These are phyloP conservation scores for Fusarium clavum DNA, from an alignment of 2,329 filamentous ascomycete genomes.

Conservation along the genomic window DNA sequence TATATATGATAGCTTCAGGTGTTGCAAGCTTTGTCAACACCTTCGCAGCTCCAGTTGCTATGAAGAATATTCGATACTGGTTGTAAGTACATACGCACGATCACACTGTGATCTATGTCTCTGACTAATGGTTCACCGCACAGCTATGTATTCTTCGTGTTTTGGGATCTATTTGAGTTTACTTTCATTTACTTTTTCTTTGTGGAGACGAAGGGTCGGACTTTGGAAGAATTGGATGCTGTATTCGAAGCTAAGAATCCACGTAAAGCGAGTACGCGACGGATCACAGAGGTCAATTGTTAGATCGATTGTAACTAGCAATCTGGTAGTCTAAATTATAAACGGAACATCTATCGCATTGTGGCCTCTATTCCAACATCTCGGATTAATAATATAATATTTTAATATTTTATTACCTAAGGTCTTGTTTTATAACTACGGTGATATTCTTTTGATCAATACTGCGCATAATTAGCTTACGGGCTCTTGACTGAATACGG, in stretches of 20 bases:
- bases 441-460: accelerated
- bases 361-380: no score
- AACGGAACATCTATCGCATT: not conserved
- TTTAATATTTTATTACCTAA: not conserved
- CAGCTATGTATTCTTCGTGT: slow-evolving; percentile 19
- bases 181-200: slow-evolving; percentile 10
- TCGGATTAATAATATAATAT: no score
- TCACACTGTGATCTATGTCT: accelerated
- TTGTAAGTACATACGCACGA: not conserved
- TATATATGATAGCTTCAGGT: slow-evolving; percentile 22
- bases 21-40: slow-evolving; percentile 35
- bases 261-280: slow-evolving; percentile 8
- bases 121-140: accelerated
- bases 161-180: slow-evolving; percentile 20
- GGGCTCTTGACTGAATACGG: not conserved
- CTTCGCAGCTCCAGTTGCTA: slow-evolving; percentile 35
- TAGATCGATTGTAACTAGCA: not conserved
- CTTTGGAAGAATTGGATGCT: not conserved
- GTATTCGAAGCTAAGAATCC: slow-evolving; percentile 4
- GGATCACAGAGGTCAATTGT: not conserved
- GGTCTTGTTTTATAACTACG: not conserved
- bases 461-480: not conserved
- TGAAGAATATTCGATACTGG: slow-evolving; percentile 33
- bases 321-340: not conserved
- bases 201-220: slow-evolving; percentile 4